phyloP scores from a whole-genome alignment of 148 eudicot genomes.

The Rhododendron griersonianum region DNA sequence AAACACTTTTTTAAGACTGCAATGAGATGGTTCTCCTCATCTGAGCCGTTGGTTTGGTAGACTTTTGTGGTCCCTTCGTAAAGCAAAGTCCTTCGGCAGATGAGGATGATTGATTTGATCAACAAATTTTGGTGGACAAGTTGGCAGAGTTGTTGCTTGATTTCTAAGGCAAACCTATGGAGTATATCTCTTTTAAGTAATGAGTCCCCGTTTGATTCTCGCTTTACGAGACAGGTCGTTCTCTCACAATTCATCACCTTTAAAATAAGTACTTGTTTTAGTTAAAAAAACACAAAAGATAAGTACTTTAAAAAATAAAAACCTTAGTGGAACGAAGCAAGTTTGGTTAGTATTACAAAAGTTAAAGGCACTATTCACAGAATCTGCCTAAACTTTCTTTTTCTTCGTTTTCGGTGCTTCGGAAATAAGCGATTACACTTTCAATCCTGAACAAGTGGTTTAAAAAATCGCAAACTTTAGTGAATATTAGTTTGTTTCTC shows the following conservation, averaged over 20 bases:
- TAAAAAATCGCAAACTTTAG: neutral
- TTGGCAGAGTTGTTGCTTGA: neutral
- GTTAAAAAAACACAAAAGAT: too few relatives aligned
- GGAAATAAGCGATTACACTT: neutral
- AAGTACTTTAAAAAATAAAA: too few relatives aligned
- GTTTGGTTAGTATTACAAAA: too few relatives aligned
- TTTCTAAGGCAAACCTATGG: neutral
- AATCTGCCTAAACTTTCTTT: neutral
- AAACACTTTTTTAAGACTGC: neutral
- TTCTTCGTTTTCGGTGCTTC: neutral
- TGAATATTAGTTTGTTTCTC: neutral
- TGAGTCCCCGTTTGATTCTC: too few relatives aligned
- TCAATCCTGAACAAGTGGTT: neutral
- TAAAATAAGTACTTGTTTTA: too few relatives aligned
- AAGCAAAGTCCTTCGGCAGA: neutral
- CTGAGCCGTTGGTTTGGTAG: neutral
- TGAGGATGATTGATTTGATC: neutral
- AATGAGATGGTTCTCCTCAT: neutral
- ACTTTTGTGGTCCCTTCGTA: neutral
- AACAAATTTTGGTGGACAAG: neutral
- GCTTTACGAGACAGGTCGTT: too few relatives aligned
- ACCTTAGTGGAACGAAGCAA: too few relatives aligned
- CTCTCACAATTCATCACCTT: too few relatives aligned
- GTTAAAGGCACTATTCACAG: neutral
- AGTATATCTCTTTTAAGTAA: neutral